A percentile compares a stretch with the other conserved stretches of the same genome.
Evolutionary conservation across 345 rosid genomes (phyloP).

Genomic region (Moricandia arvensis): DNA sequence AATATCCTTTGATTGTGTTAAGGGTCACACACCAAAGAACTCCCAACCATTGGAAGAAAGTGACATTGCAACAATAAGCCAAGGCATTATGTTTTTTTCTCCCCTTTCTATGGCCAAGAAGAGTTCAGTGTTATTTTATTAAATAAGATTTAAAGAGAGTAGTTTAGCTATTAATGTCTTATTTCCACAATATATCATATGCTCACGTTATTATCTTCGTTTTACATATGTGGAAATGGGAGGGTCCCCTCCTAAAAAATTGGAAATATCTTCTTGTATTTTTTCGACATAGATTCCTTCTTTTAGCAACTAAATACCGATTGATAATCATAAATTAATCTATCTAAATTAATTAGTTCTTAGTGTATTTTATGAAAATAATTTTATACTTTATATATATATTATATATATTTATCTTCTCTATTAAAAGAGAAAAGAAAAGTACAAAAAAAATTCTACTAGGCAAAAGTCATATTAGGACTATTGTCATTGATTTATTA

Average conservation of each 20-base stretch:
- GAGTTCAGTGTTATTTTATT: neutral
- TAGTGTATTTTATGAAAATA: too few relatives aligned
- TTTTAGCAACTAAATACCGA: neutral
- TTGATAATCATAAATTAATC: neutral
- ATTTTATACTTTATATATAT: too few relatives aligned
- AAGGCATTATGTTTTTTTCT: neutral
- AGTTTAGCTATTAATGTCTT: neutral
- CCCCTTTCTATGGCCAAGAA: neutral
- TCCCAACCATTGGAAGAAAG: slow-evolving; percentile 20
- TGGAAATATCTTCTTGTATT: neutral
- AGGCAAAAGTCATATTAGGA: too few relatives aligned
- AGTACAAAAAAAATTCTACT: too few relatives aligned
- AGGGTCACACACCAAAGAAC: slow-evolving; percentile 6
- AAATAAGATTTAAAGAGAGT: neutral
- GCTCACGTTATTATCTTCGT: neutral
- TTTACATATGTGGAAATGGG: neutral
- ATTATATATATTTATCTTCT: too few relatives aligned
- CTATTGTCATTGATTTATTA: too few relatives aligned
- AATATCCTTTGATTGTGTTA: neutral
- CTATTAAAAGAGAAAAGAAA: too few relatives aligned
- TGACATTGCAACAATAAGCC: slow-evolving; percentile 19
- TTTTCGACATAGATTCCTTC: neutral
- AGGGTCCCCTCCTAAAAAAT: neutral
- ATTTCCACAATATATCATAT: neutral
- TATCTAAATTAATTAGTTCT: too few relatives aligned